phyloP scores from a whole-genome alignment of 169 alveolate genomes.

The Plasmodium reichenowi region DNA sequence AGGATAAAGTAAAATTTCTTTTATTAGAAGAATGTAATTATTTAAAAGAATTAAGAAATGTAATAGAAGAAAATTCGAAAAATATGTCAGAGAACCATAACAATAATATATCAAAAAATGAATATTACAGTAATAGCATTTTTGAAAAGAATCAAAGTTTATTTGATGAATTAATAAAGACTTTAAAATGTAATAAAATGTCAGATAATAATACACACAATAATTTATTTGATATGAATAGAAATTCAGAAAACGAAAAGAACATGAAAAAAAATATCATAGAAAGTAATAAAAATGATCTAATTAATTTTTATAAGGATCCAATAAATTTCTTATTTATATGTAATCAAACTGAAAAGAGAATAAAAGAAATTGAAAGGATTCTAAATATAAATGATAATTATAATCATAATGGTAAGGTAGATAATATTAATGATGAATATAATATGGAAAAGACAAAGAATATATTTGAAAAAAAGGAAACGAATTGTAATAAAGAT shows the following conservation, averaged over 20 bases:
- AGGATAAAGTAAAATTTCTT: slow-evolving; percentile 29
- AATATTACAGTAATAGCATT: neutral
- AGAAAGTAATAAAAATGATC: neutral
- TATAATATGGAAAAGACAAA: too few species aligned
- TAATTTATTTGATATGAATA: slow-evolving; percentile 7
- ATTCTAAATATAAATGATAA: slow-evolving; percentile 10
- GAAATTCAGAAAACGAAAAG: too few species aligned
- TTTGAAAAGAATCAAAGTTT: slow-evolving; percentile 5
- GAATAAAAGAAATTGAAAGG: slow-evolving; percentile 22
- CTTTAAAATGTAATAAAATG: neutral
- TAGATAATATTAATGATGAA: too few species aligned
- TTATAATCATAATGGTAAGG: too few species aligned
- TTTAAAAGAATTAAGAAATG: slow-evolving; percentile 19
- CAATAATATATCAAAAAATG: neutral
- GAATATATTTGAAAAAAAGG: too few species aligned
- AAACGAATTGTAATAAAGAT: too few species aligned
- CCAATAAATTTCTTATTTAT: slow-evolving; percentile 4
- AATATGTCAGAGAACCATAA: neutral
- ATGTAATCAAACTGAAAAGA: slow-evolving; percentile 35
- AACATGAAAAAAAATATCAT: neutral
- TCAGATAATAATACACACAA: slow-evolving; percentile 6
- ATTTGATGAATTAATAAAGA: slow-evolving; percentile 21
- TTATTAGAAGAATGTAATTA: slow-evolving; percentile 49
- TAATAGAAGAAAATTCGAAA: neutral
- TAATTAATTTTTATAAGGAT: slow-evolving; percentile 21